A percentile compares a stretch with the other conserved stretches of the same genome.
Evolutionary conservation across 2,329 filamentous ascomycete genomes (phyloP).

Genomic region (Pezizomycotina sp.): DNA sequence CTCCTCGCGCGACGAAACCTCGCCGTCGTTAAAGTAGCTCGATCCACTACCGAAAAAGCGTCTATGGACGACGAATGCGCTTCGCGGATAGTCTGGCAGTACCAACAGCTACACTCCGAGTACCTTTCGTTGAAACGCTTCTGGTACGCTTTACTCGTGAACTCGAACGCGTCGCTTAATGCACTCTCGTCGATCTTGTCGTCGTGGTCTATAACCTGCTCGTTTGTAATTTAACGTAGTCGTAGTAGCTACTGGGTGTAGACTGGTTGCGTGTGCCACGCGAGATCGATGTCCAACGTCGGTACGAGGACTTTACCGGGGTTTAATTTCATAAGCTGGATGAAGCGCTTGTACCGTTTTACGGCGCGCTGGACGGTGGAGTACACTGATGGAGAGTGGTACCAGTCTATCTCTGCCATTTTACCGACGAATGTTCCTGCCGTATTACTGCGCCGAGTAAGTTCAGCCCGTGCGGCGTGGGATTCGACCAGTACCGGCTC

Average conservation of each 20-base stretch:
- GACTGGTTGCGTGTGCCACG: slow-evolving; percentile 73
- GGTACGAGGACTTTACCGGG: slow-evolving; percentile 42
- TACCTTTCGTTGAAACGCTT: slow-evolving; percentile 49
- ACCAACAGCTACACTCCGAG: slow-evolving; percentile 66
- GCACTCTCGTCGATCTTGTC: slow-evolving; percentile 60
- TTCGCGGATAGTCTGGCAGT: slow-evolving; percentile 45
- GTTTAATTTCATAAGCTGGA: slow-evolving; percentile 39
- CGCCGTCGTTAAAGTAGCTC: slow-evolving; percentile 10
- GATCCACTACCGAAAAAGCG: slow-evolving; percentile 8
- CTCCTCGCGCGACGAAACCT: slow-evolving; percentile 5
- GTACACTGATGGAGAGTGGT: slow-evolving; percentile 20
- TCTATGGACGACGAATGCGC: slow-evolving; percentile 6
- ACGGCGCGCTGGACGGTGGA: slow-evolving; percentile 29
- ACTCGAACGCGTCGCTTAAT: slow-evolving; percentile 50
- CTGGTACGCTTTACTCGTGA: slow-evolving; percentile 55
- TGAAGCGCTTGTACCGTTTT: slow-evolving; percentile 39
- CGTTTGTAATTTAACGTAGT: slow-evolving; percentile 35
- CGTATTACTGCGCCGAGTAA: slow-evolving; percentile 22
- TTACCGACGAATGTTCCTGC: slow-evolving; percentile 22
- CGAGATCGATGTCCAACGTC: slow-evolving; percentile 57
- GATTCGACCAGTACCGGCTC: slow-evolving; percentile 53
- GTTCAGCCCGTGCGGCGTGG: slow-evolving; percentile 18
- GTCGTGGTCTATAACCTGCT: slow-evolving; percentile 59
- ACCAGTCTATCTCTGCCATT: slow-evolving; percentile 22
- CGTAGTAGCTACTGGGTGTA: slow-evolving; percentile 45